These are phyloP conservation scores for Amaranthus cruentus DNA, from an alignment of 148 eudicot genomes.

Conservation along the genomic window DNA sequence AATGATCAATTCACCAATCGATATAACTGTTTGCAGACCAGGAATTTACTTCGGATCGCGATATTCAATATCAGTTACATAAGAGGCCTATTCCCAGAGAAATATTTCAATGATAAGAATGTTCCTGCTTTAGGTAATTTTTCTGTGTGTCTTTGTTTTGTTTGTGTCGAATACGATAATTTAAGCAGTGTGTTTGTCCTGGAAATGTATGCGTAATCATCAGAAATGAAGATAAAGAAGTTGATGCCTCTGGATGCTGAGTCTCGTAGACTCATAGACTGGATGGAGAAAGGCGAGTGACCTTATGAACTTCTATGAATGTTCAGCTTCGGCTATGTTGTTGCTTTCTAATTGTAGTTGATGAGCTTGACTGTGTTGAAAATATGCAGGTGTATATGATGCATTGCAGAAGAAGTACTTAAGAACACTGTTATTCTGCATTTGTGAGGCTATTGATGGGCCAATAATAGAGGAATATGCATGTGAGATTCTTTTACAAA, in stretches of 20 bases:
- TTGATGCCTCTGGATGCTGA: conserved; percentile 88
- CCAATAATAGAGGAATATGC: conserved; percentile 91
- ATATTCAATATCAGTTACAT: conserved; percentile 92
- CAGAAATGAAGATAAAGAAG: conserved; percentile 98
- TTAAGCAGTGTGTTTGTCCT: background rate
- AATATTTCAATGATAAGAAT: conserved; percentile 74
- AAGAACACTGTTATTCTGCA: conserved; percentile 70
- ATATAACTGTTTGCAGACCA: conserved; percentile 47
- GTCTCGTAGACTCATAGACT: conserved; percentile 86
- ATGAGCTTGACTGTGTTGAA: background rate
- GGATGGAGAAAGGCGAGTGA: conserved; percentile 93
- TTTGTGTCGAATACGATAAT: background rate
- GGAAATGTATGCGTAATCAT: background rate
- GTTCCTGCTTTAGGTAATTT: conserved; percentile 91
- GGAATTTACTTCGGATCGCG: conserved; percentile 91
- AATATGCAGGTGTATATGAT: conserved; percentile 87
- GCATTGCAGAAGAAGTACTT: conserved; percentile 90
- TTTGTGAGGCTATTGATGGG: conserved; percentile 71
- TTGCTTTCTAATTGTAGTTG: background rate
- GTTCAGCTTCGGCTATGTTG: background rate
- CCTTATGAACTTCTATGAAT: background rate
- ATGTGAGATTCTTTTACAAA: conserved; percentile 35
- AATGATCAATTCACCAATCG: background rate
- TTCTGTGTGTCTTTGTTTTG: background rate
- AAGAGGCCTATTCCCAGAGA: conserved; percentile 95